These are phyloP conservation scores for Austroboletus niveus DNA, from an alignment of 1,284 basidiomycete genomes.

Conservation along the genomic window DNA sequence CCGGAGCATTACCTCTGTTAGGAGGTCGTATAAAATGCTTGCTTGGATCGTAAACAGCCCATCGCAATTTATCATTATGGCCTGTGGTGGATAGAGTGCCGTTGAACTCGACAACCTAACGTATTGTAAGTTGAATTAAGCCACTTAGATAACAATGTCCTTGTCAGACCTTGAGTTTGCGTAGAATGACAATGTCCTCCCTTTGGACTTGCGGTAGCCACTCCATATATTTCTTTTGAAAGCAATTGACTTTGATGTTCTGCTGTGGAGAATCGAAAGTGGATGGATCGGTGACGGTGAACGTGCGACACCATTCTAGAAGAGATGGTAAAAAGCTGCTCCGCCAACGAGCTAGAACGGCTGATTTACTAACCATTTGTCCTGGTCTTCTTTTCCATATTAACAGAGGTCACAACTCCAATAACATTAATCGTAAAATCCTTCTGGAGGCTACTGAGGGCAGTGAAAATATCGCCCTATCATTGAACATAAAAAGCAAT, in stretches of 20 bases:
- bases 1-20: slow-evolving; percentile 26
- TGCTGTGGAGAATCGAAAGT: slow-evolving; percentile 36
- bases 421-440: slow-evolving; percentile 30
- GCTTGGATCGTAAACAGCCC: slow-evolving; percentile 31
- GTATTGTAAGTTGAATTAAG: slow-evolving; percentile 2
- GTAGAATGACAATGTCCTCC: slow-evolving; percentile 36
- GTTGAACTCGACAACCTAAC: slow-evolving; percentile 33
- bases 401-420: slow-evolving; percentile 23
- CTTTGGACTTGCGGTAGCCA: slow-evolving; percentile 47
- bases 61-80: slow-evolving; percentile 37
- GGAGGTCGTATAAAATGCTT: slow-evolving; percentile 16
- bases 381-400: slow-evolving; percentile 17
- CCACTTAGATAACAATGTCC: background rate
- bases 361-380: slow-evolving; percentile 26
- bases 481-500: background rate
- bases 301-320: slow-evolving; percentile 30
- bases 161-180: slow-evolving; percentile 29
- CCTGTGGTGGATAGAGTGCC: slow-evolving; percentile 39
- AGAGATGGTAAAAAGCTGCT: slow-evolving; percentile 1
- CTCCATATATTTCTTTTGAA: slow-evolving; percentile 43
- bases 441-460: slow-evolving; percentile 21
- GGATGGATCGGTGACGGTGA: slow-evolving; percentile 30
- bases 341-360: background rate
- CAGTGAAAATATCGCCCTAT: slow-evolving; percentile 32
- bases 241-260: slow-evolving; percentile 44